phyloP scores from a whole-genome alignment of 306 rosid genomes.

The Sophora flavescens region DNA sequence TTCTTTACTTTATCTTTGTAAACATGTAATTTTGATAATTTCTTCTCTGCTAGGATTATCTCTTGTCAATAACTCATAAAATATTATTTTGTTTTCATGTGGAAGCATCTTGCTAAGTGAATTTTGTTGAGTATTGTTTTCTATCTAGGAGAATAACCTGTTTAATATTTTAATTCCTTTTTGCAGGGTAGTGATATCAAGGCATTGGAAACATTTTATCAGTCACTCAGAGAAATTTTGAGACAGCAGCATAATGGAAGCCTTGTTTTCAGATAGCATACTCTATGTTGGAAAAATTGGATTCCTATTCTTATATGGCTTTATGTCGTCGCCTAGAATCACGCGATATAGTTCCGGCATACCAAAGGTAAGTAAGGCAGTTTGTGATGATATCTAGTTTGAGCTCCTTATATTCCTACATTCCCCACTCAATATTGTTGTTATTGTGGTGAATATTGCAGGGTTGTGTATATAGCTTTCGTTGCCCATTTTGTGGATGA shows the following conservation, averaged over 20 bases:
- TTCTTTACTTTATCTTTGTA: not conserved
- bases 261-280: conserved; percentile 88
- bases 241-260: conserved; percentile 84
- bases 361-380: conserved; percentile 59
- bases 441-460: conserved; percentile 53
- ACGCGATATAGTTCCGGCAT: conserved; percentile 52
- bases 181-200: conserved; percentile 82
- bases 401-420: not conserved
- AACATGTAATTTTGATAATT: not conserved
- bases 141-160: conserved; percentile 12
- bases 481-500: conserved; percentile 46
- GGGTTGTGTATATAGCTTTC: conserved; percentile 75
- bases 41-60: conserved; percentile 18
- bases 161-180: conserved; percentile 16
- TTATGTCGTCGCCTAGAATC: conserved; percentile 38
- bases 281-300: conserved; percentile 29
- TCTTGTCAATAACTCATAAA: conserved; percentile 1
- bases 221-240: conserved; percentile 77
- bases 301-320: conserved; percentile 40
- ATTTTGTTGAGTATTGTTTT: conserved; percentile 33
- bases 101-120: conserved; percentile 26
- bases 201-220: conserved; percentile 81
- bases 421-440: conserved; percentile 12
- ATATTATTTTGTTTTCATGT: not conserved
- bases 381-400: conserved; percentile 15